A percentile compares a stretch with the other conserved stretches of the same genome.
These are phyloP conservation scores for Lippia alba DNA, from an alignment of 305 asterid genomes.

Conservation along the genomic window DNA sequence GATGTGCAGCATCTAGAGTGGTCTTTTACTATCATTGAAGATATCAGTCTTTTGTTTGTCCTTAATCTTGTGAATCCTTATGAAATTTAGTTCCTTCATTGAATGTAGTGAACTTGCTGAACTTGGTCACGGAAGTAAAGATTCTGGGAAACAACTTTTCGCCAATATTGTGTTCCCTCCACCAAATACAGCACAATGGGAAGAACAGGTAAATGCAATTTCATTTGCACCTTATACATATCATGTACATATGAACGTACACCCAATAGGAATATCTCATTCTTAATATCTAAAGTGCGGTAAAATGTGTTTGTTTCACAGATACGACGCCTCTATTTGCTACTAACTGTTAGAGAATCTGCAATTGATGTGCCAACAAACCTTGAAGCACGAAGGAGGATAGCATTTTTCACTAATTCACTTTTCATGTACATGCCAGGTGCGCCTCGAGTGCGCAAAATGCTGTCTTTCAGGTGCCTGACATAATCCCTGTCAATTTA, in stretches of 20 bases:
- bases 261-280: constrained; percentile 13
- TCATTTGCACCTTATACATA: constrained; percentile 23
- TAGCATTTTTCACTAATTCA: constrained; percentile 81
- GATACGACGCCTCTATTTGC: constrained; percentile 85
- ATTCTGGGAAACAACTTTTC: constrained; percentile 79
- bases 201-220: constrained; percentile 69
- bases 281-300: constrained; percentile 22
- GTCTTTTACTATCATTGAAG: background rate
- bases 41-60: constrained; percentile 5
- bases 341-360: constrained; percentile 82
- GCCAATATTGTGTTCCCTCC: constrained; percentile 76
- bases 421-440: constrained; percentile 92
- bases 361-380: constrained; percentile 85
- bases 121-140: constrained; percentile 76
- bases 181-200: constrained; percentile 81
- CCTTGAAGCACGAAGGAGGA: constrained; percentile 88
- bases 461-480: constrained; percentile 81
- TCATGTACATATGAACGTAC: background rate
- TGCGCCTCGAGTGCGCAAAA: constrained; percentile 88
- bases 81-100: constrained; percentile 33
- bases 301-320: constrained; percentile 38
- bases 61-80: constrained; percentile 28
- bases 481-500: constrained; percentile 27
- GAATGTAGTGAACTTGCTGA: constrained; percentile 71
- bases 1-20: constrained; percentile 32